Conservation (phyloP, 352 stramenopile genomes). For the Globisporangium recalcitrans region DNA sequence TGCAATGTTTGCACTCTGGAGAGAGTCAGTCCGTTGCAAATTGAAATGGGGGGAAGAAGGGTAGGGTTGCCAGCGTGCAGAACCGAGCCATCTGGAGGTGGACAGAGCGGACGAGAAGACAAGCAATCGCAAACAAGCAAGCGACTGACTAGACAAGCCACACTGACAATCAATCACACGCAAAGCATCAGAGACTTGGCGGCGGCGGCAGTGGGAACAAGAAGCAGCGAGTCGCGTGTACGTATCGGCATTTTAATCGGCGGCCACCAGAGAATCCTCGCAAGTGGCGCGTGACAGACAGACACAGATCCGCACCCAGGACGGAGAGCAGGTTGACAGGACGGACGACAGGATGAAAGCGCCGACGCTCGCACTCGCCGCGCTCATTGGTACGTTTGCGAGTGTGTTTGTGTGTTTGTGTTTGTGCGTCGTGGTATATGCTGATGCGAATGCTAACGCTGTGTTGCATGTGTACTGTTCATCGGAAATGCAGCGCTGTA, state of each 20-base stretch:
- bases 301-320: too few relatives aligned
- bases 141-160: not conserved
- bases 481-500: conserved; percentile 3
- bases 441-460: not conserved
- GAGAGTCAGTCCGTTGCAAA: conserved; percentile 13
- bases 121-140: too few relatives aligned
- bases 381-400: conserved; percentile 13
- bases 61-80: not conserved
- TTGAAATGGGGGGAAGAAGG: not conserved
- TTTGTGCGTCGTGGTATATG: not conserved
- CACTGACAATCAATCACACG: not conserved
- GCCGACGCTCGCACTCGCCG: conserved; percentile 6
- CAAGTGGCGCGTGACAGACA: too few relatives aligned
- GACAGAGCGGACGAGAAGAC: not conserved
- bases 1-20: too few relatives aligned
- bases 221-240: not conserved
- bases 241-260: not conserved
- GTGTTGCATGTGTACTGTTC: not conserved
- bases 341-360: conserved; percentile 12
- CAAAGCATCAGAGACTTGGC: too few relatives aligned
- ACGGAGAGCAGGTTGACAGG: not conserved
- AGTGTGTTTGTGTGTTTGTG: not conserved
- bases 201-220: too few relatives aligned
- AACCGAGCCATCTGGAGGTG: not conserved
- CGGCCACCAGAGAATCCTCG: too few relatives aligned